phyloP scores from a whole-genome alignment of 345 rosid species.

The Eucalyptus fibrosa region DNA sequence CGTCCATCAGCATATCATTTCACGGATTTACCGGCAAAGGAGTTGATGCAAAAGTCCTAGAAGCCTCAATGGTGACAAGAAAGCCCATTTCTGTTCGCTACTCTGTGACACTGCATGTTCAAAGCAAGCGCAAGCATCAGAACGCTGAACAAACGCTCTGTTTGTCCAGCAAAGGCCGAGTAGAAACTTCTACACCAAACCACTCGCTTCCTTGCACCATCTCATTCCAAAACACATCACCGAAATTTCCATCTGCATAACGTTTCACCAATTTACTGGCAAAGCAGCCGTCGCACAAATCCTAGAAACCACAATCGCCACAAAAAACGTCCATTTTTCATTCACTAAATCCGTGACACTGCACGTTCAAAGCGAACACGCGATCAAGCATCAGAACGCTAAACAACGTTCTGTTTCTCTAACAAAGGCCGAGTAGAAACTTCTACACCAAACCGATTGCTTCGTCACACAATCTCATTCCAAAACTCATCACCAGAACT shows the following conservation, averaged over 20 bases:
- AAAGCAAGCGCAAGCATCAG: background rate
- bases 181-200: background rate
- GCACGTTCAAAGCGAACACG: background rate
- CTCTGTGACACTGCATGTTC: background rate
- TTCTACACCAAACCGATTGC: background rate
- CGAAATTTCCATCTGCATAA: background rate
- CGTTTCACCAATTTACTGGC: background rate
- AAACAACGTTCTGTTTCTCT: background rate
- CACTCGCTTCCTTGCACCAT: background rate
- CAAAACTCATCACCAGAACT: background rate
- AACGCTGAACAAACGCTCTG: background rate
- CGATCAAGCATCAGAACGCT: background rate
- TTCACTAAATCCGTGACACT: background rate
- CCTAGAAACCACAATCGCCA: background rate
- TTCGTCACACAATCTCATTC: background rate
- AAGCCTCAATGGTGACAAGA: background rate
- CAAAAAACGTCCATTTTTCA: background rate
- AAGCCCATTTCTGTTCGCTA: background rate
- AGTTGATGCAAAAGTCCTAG: background rate
- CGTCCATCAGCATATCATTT: background rate
- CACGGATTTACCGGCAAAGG: background rate
- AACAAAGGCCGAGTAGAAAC: background rate
- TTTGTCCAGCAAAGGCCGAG: background rate
- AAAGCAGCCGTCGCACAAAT: background rate
- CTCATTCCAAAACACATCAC: background rate